Base-by-base conservation (phyloP, 2,329 filamentous ascomycete genomes). In the Epichloe baconii region DNA sequence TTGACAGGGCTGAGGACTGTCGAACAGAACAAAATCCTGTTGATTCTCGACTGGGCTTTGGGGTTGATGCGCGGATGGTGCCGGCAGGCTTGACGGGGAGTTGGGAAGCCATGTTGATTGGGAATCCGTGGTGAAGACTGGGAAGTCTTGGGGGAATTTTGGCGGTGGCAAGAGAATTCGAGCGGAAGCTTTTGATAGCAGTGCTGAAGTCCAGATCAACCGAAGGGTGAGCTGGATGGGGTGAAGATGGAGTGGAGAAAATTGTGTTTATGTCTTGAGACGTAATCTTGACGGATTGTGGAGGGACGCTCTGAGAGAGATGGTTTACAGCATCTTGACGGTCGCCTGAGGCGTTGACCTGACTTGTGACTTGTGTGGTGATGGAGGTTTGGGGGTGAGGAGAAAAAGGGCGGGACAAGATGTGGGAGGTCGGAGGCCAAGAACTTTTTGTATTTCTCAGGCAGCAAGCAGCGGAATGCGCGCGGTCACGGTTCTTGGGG, bases 81-180 rank as follows among this genome's bases (percentile, higher is more conserved):
- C 80, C 80, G 78, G 78, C 77, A 74, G 76, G 76, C 72, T 78
- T 68, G 73, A 62, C 64, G 75, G 73, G 74, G 73, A 80, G 74
- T 81, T 82, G 77, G 83, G 79, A 82, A 77, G 84, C 86, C 86
- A 90, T 90, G 77, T 62, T 88, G 81, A 80, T 72, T 76, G 76
- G 69, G 81, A 79, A 86, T 85, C 85, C 85, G 85, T 89, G 78
- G 77, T 88, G 83, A 84, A 83, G 82, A 86, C 82, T 79, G 75
- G 64, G 61, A 77, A 79, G 79, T 83, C 82, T 80, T 75, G 78
- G 65, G 70, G 74, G 67, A 78, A 80, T 81, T 72, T 72, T 80
- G 70, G 71, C 70, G 74, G 75, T 75, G 63, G 65, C 67, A 62
- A 48, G 47, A 55, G 72, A 77, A 79, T 76, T 78, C 60, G 69